Evolutionary conservation across 768 basidiomycete genomes (phyloP).

Genomic region (Boletus sensibilis): DNA sequence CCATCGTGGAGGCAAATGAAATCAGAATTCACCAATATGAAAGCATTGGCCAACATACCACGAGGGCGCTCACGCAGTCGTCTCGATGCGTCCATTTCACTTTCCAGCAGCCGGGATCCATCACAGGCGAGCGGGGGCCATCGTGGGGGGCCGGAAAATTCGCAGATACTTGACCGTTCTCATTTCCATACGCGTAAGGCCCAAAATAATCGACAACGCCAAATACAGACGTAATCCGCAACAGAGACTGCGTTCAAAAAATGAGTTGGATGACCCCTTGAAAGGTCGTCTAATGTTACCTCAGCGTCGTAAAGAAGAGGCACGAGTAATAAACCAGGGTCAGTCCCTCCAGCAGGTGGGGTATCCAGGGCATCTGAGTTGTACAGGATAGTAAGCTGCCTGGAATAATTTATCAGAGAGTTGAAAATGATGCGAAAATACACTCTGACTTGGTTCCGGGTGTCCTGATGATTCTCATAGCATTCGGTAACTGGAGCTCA

Average conservation of each 20-base stretch:
- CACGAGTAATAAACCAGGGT: constrained; percentile 44
- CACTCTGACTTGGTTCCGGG: constrained; percentile 50
- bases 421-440: neutral
- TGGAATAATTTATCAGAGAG: constrained; percentile 13
- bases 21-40: constrained; percentile 3
- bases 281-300: constrained; percentile 35
- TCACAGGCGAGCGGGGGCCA: constrained; percentile 48
- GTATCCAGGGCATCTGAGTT: constrained; percentile 51
- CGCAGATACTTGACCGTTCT: constrained; percentile 16
- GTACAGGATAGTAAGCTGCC: constrained; percentile 48
- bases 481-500: constrained; percentile 50
- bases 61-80: constrained; percentile 69
- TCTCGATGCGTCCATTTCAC: constrained; percentile 79
- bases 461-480: constrained; percentile 61
- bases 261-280: constrained; percentile 5
- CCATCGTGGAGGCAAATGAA: neutral
- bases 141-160: constrained; percentile 53
- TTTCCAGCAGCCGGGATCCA: constrained; percentile 68
- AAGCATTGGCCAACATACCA: constrained; percentile 43
- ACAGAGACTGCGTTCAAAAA: constrained; percentile 43
- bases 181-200: constrained; percentile 25
- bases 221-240: constrained; percentile 54
- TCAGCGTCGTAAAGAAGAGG: constrained; percentile 61
- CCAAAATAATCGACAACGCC: constrained; percentile 62
- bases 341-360: constrained; percentile 9